phyloP scores from a whole-genome alignment of 2,329 filamentous ascomycete species.

The Diaporthe helianthi region DNA sequence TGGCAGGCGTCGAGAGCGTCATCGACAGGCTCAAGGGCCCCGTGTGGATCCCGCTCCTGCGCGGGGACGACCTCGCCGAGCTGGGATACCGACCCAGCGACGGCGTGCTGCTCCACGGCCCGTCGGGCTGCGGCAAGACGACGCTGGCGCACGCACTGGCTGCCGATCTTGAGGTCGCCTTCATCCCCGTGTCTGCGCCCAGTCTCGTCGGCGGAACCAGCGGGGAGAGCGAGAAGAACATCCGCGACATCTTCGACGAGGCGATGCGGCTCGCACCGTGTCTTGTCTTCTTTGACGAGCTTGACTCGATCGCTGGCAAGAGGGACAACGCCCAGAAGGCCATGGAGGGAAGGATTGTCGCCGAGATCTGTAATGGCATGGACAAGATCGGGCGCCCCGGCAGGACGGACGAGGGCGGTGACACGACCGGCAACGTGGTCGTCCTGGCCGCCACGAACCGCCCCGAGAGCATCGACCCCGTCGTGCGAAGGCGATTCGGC shows the following conservation, averaged over 20 bases:
- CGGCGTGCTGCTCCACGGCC: constrained; percentile 81
- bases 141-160: constrained; percentile 83
- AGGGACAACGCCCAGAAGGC: constrained; percentile 83
- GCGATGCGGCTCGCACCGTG: constrained; percentile 87
- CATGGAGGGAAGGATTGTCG: constrained; percentile 87
- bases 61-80: constrained; percentile 69
- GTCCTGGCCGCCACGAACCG: constrained; percentile 91
- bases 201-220: constrained; percentile 87
- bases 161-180: constrained; percentile 76
- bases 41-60: constrained; percentile 75
- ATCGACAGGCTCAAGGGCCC: constrained; percentile 73
- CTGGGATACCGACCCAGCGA: constrained; percentile 74
- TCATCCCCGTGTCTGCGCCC: constrained; percentile 82
- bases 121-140: constrained; percentile 87
- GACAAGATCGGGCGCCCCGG: constrained; percentile 77
- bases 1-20: constrained; percentile 79
- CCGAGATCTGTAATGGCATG: constrained; percentile 86
- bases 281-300: constrained; percentile 89
- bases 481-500: constrained; percentile 79
- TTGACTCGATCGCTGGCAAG: constrained; percentile 90
- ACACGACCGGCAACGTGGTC: constrained; percentile 81
- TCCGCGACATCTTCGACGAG: constrained; percentile 86
- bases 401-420: constrained; percentile 79
- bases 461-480: constrained; percentile 82
- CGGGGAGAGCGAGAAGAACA: constrained; percentile 86